Evolutionary conservation across 1,284 basidiomycete genomes (phyloP), one percentile per base, ranked within the genome.

Genomic region (Rhodotorula mucilaginosa): DNA sequence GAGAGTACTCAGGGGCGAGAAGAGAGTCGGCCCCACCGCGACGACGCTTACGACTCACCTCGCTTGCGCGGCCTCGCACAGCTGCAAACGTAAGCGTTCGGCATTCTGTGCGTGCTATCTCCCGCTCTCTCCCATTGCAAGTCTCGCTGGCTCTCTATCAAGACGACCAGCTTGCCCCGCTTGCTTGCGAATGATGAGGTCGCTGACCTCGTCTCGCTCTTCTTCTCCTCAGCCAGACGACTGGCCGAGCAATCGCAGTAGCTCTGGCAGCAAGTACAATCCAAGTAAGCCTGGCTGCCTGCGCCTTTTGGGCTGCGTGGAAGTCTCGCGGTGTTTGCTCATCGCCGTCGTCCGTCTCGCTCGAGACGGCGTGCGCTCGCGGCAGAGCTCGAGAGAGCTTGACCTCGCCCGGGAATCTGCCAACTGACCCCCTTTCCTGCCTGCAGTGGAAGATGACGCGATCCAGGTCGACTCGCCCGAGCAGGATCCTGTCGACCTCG

Each of bases 381-480:
- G 26, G 13, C 26, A 8, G 13, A 15, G 13, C 13, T 13, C 26
- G n/a, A 29, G 26, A 15, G 26, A 10, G 13, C 29, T 29, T 18
- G 10, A 56, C 12, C 26, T 4, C 26, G 3, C 23, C 44, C 12
- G 8, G 0, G 19, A 1, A 31, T 26, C 31, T n/a, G 51, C 26
- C 23, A 13, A 56, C 51, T n/a, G 29, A 13, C 13, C 23, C 23
- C n/a, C 29, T 47, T 8, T n/a, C 54, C 18, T n/a, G 10, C 29
- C 46, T 44, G 48, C 60, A 67, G 68, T 76, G 72, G 58, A 78
- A 47, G 61, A 72, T 46, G 67, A 76, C 65, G 62, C 71, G 19
- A 70, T 78, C 39, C 74, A 76, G 59, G 73, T 78, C 61, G 77
- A 78, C 67, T 77, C 75, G 26, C 77, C 77, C 46, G 77, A 78